Evolutionary conservation across 2,329 filamentous ascomycete genomes (phyloP).

Genomic region (Phaeosphaeria sp.): DNA sequence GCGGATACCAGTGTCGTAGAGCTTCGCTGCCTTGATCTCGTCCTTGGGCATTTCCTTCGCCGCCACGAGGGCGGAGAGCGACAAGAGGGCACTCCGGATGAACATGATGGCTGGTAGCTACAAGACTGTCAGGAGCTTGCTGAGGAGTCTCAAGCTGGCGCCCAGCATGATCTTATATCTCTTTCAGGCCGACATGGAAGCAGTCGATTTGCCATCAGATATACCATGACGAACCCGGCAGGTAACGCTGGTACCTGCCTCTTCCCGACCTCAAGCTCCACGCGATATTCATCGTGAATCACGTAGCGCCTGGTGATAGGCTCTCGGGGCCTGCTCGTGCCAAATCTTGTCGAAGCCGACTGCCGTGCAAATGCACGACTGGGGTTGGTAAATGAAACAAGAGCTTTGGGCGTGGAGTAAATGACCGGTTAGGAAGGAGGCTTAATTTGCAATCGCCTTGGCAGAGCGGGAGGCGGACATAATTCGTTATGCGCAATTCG

Average conservation of each 20-base stretch:
- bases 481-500: background rate
- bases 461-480: slow-evolving; percentile 14
- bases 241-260: slow-evolving; percentile 36
- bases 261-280: slow-evolving; percentile 27
- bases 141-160: background rate
- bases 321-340: slow-evolving; percentile 17
- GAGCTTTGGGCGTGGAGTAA: slow-evolving; percentile 32
- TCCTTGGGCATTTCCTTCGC: slow-evolving; percentile 46
- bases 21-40: slow-evolving; percentile 38
- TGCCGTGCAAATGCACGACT: slow-evolving; percentile 31
- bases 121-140: slow-evolving; percentile 4
- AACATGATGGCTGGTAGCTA: slow-evolving; percentile 30
- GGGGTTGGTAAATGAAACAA: slow-evolving; percentile 38
- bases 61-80: slow-evolving; percentile 41
- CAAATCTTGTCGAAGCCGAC: slow-evolving; percentile 27
- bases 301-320: slow-evolving; percentile 23
- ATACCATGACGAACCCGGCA: slow-evolving; percentile 33
- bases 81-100: slow-evolving; percentile 36
- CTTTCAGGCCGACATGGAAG: slow-evolving; percentile 9
- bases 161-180: slow-evolving; percentile 28
- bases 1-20: slow-evolving; percentile 50
- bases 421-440: slow-evolving; percentile 42
- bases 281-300: slow-evolving; percentile 12
- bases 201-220: slow-evolving; percentile 12
- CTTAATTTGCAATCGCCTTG: slow-evolving; percentile 35